Evolutionary conservation across 2,329 filamentous ascomycete species (phyloP).

Genomic region (Penicillium italicum): DNA sequence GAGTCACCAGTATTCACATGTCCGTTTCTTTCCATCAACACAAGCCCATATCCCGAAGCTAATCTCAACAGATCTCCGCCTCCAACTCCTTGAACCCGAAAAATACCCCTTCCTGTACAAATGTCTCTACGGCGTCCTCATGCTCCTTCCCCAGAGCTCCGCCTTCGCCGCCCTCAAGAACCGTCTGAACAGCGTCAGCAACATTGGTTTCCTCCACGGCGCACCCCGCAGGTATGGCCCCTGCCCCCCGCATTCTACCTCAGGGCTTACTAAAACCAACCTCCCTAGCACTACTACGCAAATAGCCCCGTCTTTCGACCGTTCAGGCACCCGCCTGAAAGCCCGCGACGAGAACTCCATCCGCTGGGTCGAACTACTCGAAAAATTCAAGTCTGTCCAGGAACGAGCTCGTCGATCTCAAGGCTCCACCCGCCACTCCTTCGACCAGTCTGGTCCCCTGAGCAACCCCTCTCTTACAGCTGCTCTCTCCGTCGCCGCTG

Average conservation of each 20-base stretch:
- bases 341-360: constrained; percentile 79
- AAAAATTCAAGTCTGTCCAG: constrained; percentile 90
- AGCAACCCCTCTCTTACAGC: constrained; percentile 32
- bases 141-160: constrained; percentile 97
- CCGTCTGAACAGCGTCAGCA: constrained; percentile 91
- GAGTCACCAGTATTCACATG: constrained; percentile 98
- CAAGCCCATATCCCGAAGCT: constrained; percentile 7
- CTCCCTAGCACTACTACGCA: constrained; percentile 12
- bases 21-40: constrained; percentile 44
- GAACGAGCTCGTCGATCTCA: constrained; percentile 75
- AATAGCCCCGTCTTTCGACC: constrained; percentile 57
- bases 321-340: constrained; percentile 71
- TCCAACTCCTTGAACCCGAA: constrained; percentile 93
- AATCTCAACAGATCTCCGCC: constrained; percentile 67
- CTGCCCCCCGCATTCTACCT: background rate
- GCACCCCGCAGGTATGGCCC: constrained; percentile 67
- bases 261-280: constrained; percentile 3
- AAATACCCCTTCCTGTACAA: constrained; percentile 94
- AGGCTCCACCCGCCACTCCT: constrained; percentile 39
- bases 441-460: constrained; percentile 54
- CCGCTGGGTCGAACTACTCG: constrained; percentile 85
- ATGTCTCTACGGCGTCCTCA: constrained; percentile 92
- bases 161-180: constrained; percentile 97
- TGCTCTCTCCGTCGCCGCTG: constrained; percentile 30
- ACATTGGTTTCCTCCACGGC: constrained; percentile 90